Base-by-base conservation (phyloP, 768 basidiomycete genomes). In the Xerocomellus intermedius region DNA sequence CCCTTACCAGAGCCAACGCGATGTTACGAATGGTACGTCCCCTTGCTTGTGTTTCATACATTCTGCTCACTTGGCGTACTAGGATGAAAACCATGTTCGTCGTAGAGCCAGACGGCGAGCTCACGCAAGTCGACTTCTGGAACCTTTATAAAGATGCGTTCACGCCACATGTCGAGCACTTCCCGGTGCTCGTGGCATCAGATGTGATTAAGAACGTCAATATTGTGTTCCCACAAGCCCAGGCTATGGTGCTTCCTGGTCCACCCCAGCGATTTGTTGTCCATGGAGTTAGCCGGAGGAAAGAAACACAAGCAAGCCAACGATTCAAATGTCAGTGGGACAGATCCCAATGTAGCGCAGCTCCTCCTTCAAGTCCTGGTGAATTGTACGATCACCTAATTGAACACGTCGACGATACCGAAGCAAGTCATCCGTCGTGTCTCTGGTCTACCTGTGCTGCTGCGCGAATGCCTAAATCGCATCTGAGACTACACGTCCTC, bases 51-150 rank as follows among this genome's bases (percentile, higher is more conserved):
- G 8, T 32, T 42, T 35, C 21, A 28, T 42, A 16, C 42, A 17
- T 47, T 66, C 5, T 38, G 5, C 28, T 69, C 41, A 70, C 28
- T n/a, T 44, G 7, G 28, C 44, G 7, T 39, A 33, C 19, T 65
- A 94, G 96, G 96, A 96, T 99, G 90, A 86, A 84, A 65, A 72
- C 79, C n/a, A 89, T 92, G 79, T 98, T 95, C 63, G 79, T 87
- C 16, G 77, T 85, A 17, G 86, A 86, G 56, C 71, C 85, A 2
- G 85, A 88, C 4, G 84, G 88, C 5, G 90, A 94, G 64, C 75
- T 98, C 43, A 94, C 92, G 1, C 97, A 98, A 70, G 93, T 96
- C 33, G 87, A 91, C 52, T 92, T 99, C 65, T 99, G 96, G 95
- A 92, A 84, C 53, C 79, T 94, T 13, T 99, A 99, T 74, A 87